Evolutionary conservation across 2,329 filamentous ascomycete genomes (phyloP).

Genomic region (Venturia aucupariae): DNA sequence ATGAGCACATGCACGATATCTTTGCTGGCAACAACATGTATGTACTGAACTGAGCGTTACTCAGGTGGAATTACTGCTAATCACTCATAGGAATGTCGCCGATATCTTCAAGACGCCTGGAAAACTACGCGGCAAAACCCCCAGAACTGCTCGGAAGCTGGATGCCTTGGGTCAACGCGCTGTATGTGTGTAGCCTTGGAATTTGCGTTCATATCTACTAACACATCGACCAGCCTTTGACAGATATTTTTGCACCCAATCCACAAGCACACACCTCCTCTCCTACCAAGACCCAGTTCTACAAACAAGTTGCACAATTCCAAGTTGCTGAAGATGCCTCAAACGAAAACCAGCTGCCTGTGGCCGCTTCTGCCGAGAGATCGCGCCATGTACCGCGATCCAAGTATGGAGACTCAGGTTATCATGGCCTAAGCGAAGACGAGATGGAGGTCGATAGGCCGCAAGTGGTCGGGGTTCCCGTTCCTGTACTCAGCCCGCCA

Average conservation of each 20-base stretch:
- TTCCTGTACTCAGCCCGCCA: not conserved
- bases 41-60: constrained; percentile 31
- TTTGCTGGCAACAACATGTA: constrained; percentile 83
- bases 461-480: not conserved
- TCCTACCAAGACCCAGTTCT: constrained; percentile 40
- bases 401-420: constrained; percentile 54
- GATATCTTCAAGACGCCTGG: constrained; percentile 95
- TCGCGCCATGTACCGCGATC: constrained; percentile 24
- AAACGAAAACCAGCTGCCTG: constrained; percentile 17
- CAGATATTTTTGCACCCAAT: constrained; percentile 39
- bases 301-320: constrained; percentile 48
- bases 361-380: constrained; percentile 29
- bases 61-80: constrained; percentile 21
- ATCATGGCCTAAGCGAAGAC: constrained; percentile 56
- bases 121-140: constrained; percentile 73
- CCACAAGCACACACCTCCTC: constrained; percentile 42
- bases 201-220: constrained; percentile 37
- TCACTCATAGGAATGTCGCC: constrained; percentile 62
- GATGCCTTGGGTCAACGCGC: constrained; percentile 51
- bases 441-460: constrained; percentile 33
- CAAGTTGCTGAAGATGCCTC: constrained; percentile 49
- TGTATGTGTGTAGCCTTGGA: constrained; percentile 48
- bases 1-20: constrained; percentile 95
- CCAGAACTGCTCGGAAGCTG: constrained; percentile 57
- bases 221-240: constrained; percentile 36